Evolutionary conservation across 805 yeast genomes (phyloP), one percentile per base, ranked within the genome.

Genomic region (Saturnispora mendoncae): DNA sequence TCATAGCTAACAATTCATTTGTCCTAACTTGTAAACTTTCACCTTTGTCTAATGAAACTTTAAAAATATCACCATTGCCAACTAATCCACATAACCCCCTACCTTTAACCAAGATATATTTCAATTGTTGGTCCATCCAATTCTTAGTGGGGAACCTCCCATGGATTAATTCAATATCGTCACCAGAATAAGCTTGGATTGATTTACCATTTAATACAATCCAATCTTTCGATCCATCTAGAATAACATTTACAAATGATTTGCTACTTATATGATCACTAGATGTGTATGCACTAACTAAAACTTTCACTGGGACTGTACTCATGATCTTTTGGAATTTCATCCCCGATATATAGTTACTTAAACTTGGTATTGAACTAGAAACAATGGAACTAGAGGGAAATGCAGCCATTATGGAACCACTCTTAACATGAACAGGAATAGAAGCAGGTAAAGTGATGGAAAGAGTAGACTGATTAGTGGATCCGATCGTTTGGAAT

Each of bases 161-260:
- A n/a, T 31, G 25, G 4, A 28, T 18, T 12, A 40, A 17, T 29
- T 40, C 34, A 14, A 40, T 33, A 17, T 34, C 67, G n/a, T 68
- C 61, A 1, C 84, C 85, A 6, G 71, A 55, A 47, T 67, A 76
- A 1, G 68, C 71, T 36, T 75, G 76, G 18, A 79, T 52, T 0
- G 78, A 64, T 13, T 62, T 54, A 1, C 65, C 59, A 33, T 70
- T 63, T 35, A 79, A 62, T 3, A 79, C 43, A 1, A 80, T 81
- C 82, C 83, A 79, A 50, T 79, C 86, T 15, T 56, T 55, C 1
- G 72, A 61, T 2, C 86, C 86, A 47, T 79, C 82, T 43, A 79
- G 52, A 3, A 61, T 46, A 20, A 79, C 43, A 32, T 58, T 62
- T 8, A 67, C 68, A 46, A 74, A 68, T 3, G 77, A 61, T 36